Percentiles rank a stretch among this genome's conserved stretches.
These are phyloP conservation scores for Paramecium sexaurelia DNA, from an alignment of 73 alveolate genomes.

Conservation along the genomic window DNA sequence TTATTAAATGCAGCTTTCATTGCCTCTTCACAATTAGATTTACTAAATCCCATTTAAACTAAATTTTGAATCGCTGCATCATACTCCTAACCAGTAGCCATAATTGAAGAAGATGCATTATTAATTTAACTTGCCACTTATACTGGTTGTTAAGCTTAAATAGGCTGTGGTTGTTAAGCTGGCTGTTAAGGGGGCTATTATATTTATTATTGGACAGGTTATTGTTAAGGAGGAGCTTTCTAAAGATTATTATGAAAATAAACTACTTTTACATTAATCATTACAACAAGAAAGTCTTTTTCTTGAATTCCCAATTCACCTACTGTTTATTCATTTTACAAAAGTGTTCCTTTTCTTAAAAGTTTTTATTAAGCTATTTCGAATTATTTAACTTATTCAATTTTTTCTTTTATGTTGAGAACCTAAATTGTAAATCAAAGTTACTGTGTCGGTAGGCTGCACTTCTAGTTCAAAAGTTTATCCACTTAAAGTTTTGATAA, in stretches of 20 bases:
- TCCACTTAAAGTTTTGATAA: constrained; percentile 48
- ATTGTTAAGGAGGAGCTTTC: constrained; percentile 44
- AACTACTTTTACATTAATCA: background rate
- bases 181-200: constrained; percentile 47
- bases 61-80: constrained; percentile 48
- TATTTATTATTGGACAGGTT: constrained; percentile 34
- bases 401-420: constrained; percentile 16
- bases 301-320: background rate
- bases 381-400: background rate
- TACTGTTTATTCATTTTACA: background rate
- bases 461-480: constrained; percentile 42
- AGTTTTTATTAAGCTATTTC: constrained; percentile 7
- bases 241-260: background rate
- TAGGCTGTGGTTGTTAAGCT: constrained; percentile 12
- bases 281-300: constrained; percentile 45
- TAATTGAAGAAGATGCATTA: background rate
- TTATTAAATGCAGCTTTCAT: constrained; percentile 65
- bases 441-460: constrained; percentile 20
- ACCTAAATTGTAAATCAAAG: background rate
- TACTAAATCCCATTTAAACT: constrained; percentile 57
- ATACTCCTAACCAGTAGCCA: constrained; percentile 24
- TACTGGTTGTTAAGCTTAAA: background rate
- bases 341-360: constrained; percentile 35
- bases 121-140: background rate
- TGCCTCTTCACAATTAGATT: constrained; percentile 41